Base-by-base conservation (phyloP, 495 filamentous ascomycete species). In the Trichoderma gamsii region DNA sequence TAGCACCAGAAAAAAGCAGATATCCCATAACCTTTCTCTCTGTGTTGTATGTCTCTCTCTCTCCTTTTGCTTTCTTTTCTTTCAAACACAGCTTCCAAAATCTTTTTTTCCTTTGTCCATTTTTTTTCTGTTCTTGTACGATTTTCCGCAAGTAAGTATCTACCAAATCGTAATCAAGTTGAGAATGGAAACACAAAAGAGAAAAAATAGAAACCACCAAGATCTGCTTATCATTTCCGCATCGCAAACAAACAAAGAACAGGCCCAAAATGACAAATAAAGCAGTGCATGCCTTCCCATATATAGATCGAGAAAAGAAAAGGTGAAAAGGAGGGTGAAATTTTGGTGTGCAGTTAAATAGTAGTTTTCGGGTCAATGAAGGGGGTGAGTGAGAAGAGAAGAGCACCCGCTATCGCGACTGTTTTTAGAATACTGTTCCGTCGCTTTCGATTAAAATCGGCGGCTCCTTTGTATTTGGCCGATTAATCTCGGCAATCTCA, bases 391-490 rank as follows among this genome's bases (percentile, higher is more conserved):
- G 27, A 21, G 56, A 29, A 61, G 27, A 32, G 21, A 61, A 32
- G n/a, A 21, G 12, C 13, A 32, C 2, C 11, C 27, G 29, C 11
- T 16, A 9, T 9, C 23, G 56, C 29, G 27, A 23, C 25, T 41
- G 3, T 21, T 44, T 3, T 51, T 87, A 97, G 75, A 99, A 97
- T 66, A 99, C 92, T 9, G 95, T 98, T 61, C 95, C 95, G 76
- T 99, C 95, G 69, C 91, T 96, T 67, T 96, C 84, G 71, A 98
- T 97, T 81, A 97, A 89, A 73, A 99, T 98, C 4, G 95, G 95
- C 23, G 96, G 92, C 74, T 94, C 92, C 80, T 96, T 97, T 52
- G 96, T 98, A 74, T 97, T 97, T 8, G 95, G 95, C 69, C 95
- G 84, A 67, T 91, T 96, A 66, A 97, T 91, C 78, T 97, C 96